Conservation (phyloP, 768 basidiomycete genomes). For the Hygrocybe coccinea region DNA sequence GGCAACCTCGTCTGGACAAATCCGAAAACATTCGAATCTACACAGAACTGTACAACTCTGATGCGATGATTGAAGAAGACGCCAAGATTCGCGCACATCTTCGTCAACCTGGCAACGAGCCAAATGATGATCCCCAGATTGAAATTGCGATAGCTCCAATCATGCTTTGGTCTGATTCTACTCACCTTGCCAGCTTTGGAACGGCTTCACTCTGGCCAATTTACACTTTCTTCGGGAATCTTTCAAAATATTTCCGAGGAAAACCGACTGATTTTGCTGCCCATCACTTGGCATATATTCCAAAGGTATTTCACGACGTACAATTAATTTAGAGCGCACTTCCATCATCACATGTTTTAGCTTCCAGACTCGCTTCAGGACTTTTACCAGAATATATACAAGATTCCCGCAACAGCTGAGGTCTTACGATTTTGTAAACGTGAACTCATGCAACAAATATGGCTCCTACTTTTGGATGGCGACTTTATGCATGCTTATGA, state of each 20-base stretch:
- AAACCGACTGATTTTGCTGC: conserved; percentile 19
- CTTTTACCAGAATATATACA: conserved; percentile 11
- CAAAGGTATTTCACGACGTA: conserved; percentile 15
- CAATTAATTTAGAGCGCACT: background rate
- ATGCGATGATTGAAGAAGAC: conserved; percentile 14
- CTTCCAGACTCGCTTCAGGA: conserved; percentile 23
- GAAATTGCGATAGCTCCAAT: conserved; percentile 18
- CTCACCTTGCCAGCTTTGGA: conserved; percentile 24
- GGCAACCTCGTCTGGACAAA: background rate
- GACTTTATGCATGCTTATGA: conserved; percentile 24
- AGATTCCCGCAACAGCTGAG: conserved; percentile 7
- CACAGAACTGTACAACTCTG: conserved; percentile 21
- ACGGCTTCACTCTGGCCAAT: conserved; percentile 29
- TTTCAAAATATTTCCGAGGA: conserved; percentile 30
- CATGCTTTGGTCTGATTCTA: conserved; percentile 29
- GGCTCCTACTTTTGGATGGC: conserved; percentile 19
- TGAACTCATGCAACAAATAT: conserved; percentile 25
- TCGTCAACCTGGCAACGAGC: background rate
- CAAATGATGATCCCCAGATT: background rate
- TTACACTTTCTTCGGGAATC: conserved; percentile 31
- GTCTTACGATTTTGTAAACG: conserved; percentile 24
- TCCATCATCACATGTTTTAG: conserved; percentile 9
- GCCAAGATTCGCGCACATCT: conserved; percentile 4
- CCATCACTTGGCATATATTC: conserved; percentile 34
- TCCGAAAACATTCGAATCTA: conserved; percentile 13